Evolutionary conservation across 495 filamentous ascomycete genomes (phyloP), one percentile per base, ranked within the genome.

Genomic region (Podospora tetraspora): DNA sequence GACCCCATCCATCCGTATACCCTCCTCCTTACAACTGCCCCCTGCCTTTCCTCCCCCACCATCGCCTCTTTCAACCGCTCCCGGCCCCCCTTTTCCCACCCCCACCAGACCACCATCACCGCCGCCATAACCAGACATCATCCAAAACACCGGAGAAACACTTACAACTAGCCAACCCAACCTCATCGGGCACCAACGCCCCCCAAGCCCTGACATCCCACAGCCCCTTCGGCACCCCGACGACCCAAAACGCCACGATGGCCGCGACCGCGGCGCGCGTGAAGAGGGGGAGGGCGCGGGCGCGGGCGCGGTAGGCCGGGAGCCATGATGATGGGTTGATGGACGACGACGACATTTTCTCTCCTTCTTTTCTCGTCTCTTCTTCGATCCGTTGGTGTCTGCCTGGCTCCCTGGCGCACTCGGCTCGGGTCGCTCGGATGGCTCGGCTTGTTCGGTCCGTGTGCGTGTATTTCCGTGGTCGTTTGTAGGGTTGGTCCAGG

Each of bases 201-300:
- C 92, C 92, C 91, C 91, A 94, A 75, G 86, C 77, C 67, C 84
- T 78, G 63, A 95, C 78, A 74, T 90, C 84, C 85, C 88, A 92
- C 6, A 89, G 75, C 21, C 84, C 84, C 43, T 19, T 52, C 66
- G 90, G 86, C 11, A 93, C 71, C 34, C 87, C 83, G 16, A 89
- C 77, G 7, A 92, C 67, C 86, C 89, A 94, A 63, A 92, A 88
- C 24, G 81, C 79, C 16, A 89, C 68, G 66, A 96, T 91, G 25
- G 87, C 74, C n/a, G 88, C 67, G 11, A 96, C 72, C 13, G 92
- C 84, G n/a, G 86, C 79, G 30, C 93, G 89, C 32, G 95, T 97
- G 72, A 93, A 90, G 2, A 97, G 82, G 59, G 95, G 95, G n/a
- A 99, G 81, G 70, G 97, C 69, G 77, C 96, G 97, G 19, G 88